Evolutionary conservation across 768 basidiomycete species (phyloP), one percentile per base, ranked within the genome.

Genomic region (Pulveroboletus sp.): DNA sequence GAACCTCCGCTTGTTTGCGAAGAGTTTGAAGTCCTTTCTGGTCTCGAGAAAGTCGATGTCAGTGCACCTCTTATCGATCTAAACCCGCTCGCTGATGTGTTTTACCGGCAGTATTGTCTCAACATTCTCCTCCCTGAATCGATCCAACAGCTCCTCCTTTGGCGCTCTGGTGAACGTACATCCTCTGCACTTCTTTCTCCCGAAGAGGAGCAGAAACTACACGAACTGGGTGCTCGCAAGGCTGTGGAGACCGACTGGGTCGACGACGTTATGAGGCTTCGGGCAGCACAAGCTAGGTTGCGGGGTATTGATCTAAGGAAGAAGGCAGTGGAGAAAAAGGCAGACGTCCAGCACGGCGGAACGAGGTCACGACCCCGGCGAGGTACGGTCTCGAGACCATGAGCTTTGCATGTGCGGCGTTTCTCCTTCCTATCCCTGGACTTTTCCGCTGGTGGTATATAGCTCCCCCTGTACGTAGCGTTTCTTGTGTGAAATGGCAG

Each of bases 111-210:
- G 85, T 90, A 89, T 55, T 87, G 85, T 60, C 66, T 79, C 32
- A 81, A 85, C 50, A 75, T 91, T 25, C 77, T 91, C 11, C 72
- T 89, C 5, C 85, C 82, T 3, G 88, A 89, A 63, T 75, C 84
- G 4, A 72, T 87, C 34, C 70, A 83, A 36, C 89, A 91, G 58
- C 72, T 91, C 9, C 70, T 87, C n/a, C 67, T 89, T 13, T 90
- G 87, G 85, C 79, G 85, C 11, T 69, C 69, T 14, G 86, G 84
- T 1, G 65, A 75, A 31, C 84, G 89, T 23, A 74, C 64, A 1
- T 75, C 76, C 0, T 35, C 72, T 6, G 68, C 71, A 5, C 66
- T 87, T 10, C 73, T 85, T 11, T 65, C 78, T 3, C 58, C 61
- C 0, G 71, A 72, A 31, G 81, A 85, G 43, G 89, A 91, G 65